Base-by-base conservation (phyloP, 2,329 filamentous ascomycete species). In the Aspergillus quadricinctus region DNA sequence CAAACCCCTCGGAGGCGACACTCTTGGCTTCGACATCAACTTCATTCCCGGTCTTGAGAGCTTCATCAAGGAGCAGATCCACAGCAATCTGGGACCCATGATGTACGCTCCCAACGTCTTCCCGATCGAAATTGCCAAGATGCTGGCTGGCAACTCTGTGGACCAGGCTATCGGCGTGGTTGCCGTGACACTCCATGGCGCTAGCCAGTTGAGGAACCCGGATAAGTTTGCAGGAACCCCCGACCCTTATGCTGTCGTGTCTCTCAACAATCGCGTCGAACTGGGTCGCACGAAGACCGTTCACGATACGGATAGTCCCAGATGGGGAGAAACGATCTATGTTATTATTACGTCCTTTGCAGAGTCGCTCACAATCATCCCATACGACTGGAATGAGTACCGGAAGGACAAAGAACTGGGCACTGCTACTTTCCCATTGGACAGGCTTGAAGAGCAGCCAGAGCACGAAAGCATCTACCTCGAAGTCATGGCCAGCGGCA, bases 31-130 rank as follows among this genome's bases (percentile, higher is more conserved):
- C 71, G 94, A 99, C 69, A 97, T 99, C 81, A 97, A 97, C 78
- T 97, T 99, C 75, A 95, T 99, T 64, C 94, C 94, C 19, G 93
- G 93, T 64, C 82, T 99, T 25, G 92, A 97, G 73, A 83, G 75
- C 55, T 99, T 99, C 75, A 99, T 99, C 66, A 86, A 90, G 71
- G 94, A 99, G 66, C 91, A 96, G 77, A 96, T 99, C 53, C 95
- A 99, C 73, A 89, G 88, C 61, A 97, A 93, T 69, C 78, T 99
- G 50, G 88, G 86, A 1, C 95, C 94, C 0, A 97, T 99, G 88
- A 96, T 99, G 91, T 99, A 99, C 71, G 88, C 86, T 40, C 94
- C 94, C 8, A 96, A 99, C 66, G 92, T 97, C 50, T 99, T 99
- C 80, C 94, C 94, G 17, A 94, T 99, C 63, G 94, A 99, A 70